These are phyloP conservation scores for Tylopilus cervinicoccineus DNA, from an alignment of 768 basidiomycete genomes.

Conservation along the genomic window DNA sequence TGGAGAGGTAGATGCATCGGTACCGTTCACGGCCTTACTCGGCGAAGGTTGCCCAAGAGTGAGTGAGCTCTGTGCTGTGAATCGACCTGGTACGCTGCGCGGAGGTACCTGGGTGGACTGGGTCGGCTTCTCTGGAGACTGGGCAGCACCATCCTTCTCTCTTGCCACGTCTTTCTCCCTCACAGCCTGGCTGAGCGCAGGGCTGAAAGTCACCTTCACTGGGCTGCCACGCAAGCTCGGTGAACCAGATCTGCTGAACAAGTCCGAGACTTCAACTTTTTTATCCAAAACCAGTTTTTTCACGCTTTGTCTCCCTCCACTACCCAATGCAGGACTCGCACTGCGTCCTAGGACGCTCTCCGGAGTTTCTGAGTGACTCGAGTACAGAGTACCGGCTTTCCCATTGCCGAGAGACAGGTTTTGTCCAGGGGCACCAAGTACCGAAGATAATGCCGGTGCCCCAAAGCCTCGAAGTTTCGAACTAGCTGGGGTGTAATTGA, in stretches of 20 bases:
- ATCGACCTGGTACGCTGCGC: constrained; percentile 40
- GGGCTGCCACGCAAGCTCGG: constrained; percentile 29
- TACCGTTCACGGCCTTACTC: constrained; percentile 28
- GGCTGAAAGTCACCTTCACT: constrained; percentile 65
- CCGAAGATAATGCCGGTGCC: constrained; percentile 38
- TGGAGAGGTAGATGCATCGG: constrained; percentile 24
- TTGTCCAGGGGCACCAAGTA: constrained; percentile 28
- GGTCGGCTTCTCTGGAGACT: constrained; percentile 12
- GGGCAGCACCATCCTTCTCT: constrained; percentile 31
- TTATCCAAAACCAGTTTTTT: constrained; percentile 92
- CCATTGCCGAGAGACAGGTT: constrained; percentile 49
- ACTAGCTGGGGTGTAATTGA: constrained; percentile 59
- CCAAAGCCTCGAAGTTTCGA: constrained; percentile 70
- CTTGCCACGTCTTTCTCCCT: constrained; percentile 65
- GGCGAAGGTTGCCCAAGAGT: constrained; percentile 23
- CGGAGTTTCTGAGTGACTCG: constrained; percentile 50
- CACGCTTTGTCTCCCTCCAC: constrained; percentile 72
- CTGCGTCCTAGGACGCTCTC: constrained; percentile 59
- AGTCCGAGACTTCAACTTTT: constrained; percentile 69
- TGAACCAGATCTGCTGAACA: constrained; percentile 51
- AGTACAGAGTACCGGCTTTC: constrained; percentile 51
- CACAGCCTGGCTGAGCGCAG: constrained; percentile 68
- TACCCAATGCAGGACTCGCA: constrained; percentile 62
- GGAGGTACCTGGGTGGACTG: constrained; percentile 34
- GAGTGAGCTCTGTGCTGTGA: constrained; percentile 34